Evolutionary conservation across 2,329 filamentous ascomycete species (phyloP).

Genomic region (Trichoderma hamatum): DNA sequence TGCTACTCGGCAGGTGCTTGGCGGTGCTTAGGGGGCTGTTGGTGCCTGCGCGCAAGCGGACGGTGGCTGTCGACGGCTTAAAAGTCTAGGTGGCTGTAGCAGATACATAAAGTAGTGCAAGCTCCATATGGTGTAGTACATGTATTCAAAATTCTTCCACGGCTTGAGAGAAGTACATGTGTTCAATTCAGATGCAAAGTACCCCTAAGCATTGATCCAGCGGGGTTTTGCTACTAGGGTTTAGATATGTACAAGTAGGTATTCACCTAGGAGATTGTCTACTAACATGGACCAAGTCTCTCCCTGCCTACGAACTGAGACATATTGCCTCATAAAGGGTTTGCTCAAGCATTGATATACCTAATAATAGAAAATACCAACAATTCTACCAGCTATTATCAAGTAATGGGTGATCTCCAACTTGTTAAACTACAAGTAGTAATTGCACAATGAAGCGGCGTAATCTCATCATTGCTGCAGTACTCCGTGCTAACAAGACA

Average conservation of each 20-base stretch:
- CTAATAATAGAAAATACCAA: not conserved
- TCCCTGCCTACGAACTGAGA: not conserved
- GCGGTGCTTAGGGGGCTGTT: not conserved
- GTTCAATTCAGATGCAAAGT: not conserved
- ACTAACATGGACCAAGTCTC: not conserved
- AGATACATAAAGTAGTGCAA: not conserved
- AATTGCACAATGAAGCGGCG: not conserved
- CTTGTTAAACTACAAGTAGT: not conserved
- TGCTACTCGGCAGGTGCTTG: not conserved
- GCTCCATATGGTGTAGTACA: too few relatives aligned
- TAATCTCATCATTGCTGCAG: not conserved
- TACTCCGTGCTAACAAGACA: not conserved
- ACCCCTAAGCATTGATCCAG: not conserved
- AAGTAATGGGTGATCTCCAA: not conserved
- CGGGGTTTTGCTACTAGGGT: too few relatives aligned
- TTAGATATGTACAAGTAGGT: not conserved
- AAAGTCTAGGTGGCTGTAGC: not conserved
- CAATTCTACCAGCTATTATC: not conserved
- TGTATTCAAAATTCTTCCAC: not conserved
- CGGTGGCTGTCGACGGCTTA: not conserved
- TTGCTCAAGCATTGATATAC: not conserved
- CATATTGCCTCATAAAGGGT: not conserved
- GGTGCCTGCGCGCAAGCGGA: not conserved
- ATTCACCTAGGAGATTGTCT: not conserved
- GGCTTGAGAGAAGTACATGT: not conserved